These are phyloP conservation scores for Phialophora macrospora DNA, from an alignment of 2,329 filamentous ascomycete species.

Conservation along the genomic window DNA sequence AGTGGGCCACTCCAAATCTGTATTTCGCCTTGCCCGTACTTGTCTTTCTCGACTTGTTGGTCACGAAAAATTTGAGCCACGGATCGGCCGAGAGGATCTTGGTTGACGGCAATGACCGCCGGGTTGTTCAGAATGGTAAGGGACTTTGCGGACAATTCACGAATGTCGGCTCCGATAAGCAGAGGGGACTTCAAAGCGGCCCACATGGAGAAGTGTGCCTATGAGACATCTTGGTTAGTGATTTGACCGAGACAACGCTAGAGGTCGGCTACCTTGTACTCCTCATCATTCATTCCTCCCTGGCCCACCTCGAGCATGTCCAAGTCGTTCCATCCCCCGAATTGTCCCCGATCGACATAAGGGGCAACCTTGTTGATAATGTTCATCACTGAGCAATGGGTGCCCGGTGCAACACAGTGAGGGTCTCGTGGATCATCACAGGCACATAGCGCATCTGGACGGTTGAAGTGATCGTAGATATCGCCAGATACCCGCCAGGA, in stretches of 20 bases:
- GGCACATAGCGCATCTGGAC: constrained; percentile 50
- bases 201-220: constrained; percentile 55
- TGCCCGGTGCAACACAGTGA: constrained; percentile 52
- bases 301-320: constrained; percentile 51
- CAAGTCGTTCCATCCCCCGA: constrained; percentile 54
- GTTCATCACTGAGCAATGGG: constrained; percentile 57
- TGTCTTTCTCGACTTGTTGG: constrained; percentile 48
- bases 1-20: constrained; percentile 58
- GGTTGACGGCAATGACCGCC: constrained; percentile 56
- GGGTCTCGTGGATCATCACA: constrained; percentile 47
- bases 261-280: constrained; percentile 29
- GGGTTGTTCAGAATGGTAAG: constrained; percentile 56
- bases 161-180: constrained; percentile 55
- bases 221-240: constrained; percentile 29
- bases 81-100: constrained; percentile 51
- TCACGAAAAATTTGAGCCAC: constrained; percentile 55
- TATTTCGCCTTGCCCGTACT: constrained; percentile 53
- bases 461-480: constrained; percentile 54
- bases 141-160: constrained; percentile 46
- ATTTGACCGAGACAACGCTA: constrained; percentile 27
- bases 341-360: constrained; percentile 48
- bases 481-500: constrained; percentile 55
- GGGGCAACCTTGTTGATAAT: constrained; percentile 56
- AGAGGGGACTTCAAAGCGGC: constrained; percentile 53
- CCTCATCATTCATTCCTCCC: constrained; percentile 48